Conservation (phyloP, 148 eudicot genomes). For the Vaccinium myrtillus region DNA sequence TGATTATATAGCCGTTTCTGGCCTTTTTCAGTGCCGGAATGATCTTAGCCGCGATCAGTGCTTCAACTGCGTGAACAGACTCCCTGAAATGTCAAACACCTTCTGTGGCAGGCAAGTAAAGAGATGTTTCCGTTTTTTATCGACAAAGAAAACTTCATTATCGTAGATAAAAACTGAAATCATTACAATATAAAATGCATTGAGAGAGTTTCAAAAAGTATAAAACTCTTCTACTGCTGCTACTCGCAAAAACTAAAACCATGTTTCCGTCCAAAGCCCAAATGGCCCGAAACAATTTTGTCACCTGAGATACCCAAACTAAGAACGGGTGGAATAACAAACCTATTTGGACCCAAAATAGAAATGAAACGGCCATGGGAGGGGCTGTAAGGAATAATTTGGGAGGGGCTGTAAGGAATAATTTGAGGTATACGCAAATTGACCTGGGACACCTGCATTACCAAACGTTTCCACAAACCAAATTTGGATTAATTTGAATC, state of each 20-base stretch:
- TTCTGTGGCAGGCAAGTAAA: conserved; percentile 3
- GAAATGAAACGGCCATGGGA: too few species aligned
- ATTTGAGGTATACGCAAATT: neutral
- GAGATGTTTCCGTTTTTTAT: neutral
- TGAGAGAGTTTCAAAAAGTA: too few species aligned
- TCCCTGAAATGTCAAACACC: neutral
- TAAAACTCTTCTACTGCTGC: too few species aligned
- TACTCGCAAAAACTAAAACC: too few species aligned
- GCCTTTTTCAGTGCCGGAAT: conserved; percentile 1
- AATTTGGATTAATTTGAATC: neutral
- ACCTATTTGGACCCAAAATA: neutral
- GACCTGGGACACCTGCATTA: neutral
- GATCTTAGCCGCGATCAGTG: neutral
- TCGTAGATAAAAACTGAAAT: too few species aligned
- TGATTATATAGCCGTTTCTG: neutral
- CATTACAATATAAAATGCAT: too few species aligned
- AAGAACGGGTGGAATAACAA: neutral
- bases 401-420: neutral
- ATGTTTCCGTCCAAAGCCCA: too few species aligned
- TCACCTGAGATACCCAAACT: neutral
- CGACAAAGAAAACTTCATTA: too few species aligned
- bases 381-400: neutral
- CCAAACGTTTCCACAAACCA: neutral
- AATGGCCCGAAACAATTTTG: too few species aligned
- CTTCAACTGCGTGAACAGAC: neutral